Evolutionary conservation across 345 rosid species (phyloP), one percentile per base, ranked within the genome.

Genomic region (Melaleuca quinquenervia): DNA sequence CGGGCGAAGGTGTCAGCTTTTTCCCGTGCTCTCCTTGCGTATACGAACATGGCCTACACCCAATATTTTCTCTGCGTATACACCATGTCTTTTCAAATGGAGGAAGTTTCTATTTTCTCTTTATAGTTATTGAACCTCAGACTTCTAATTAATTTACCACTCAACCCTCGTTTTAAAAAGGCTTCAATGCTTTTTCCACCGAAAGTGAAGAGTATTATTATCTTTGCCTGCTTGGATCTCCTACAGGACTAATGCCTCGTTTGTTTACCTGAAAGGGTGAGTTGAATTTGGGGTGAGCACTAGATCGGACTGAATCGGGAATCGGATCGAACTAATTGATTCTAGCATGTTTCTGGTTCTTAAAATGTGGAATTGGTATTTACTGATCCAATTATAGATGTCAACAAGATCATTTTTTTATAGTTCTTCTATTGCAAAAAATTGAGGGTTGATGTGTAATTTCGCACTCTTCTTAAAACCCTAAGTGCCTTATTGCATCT

Each of bases 1-100:
- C 1, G 0, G 1, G 4, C 3, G 41, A 64, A 16, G 3, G 0
- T 70, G 16, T 70, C 22, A 8, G 1, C 0, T 22, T 16, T 3
- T 3, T 32, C 4, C 9, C 3, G 78, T 32, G 48, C 78, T 16
- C 11, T 70, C 48, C 45, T 24, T 1, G 9, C 4, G 5, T 70
- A 36, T 18, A 18, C 24, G n/a, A n/a, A n/a, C n/a, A n/a, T n/a
- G n/a, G n/a, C n/a, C n/a, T n/a, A n/a, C n/a, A n/a, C n/a, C n/a
- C n/a, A n/a, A n/a, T n/a, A n/a, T n/a, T n/a, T n/a, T n/a, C n/a
- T n/a, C n/a, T 1, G 9, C 4, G 5, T 70, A 36, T 18, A 18
- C 24, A 18, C 18, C 12, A 70, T 1, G 48, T 16, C 20, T 32
- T 7, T 64, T 64, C 45, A 5, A 0, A 64, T 70, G 24, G 78